Evolutionary conservation across 176 grass and related monocot genomes (phyloP), one percentile per base, ranked within the genome.

Genomic region (Miscanthus lutarioriparius): DNA sequence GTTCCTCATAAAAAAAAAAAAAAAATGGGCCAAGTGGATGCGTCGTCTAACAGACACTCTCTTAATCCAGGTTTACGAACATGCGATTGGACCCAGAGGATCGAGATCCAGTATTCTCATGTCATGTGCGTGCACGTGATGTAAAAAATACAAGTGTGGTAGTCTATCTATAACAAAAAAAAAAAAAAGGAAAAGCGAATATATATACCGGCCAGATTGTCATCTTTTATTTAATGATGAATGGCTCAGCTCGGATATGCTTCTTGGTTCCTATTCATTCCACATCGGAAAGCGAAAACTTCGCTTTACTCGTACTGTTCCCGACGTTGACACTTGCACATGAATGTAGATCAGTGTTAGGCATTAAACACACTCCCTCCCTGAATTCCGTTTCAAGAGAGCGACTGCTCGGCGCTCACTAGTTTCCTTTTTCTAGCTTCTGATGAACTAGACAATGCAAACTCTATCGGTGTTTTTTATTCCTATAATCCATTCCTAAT

Each of bases 101-200:
- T 85, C 64, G 61, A 89, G 87, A 85, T 81, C 82, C 32, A 75
- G 71, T n/a, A n/a, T 26, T 26, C 30, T 53, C 43, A 6, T 25
- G 63, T 68, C 78, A 69, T 17, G 78, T 80, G 78, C 64, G 35
- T 22, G 35, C 67, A 70, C 67, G 67, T 70, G 67, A 39, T 26
- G 39, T 19, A 33, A 32, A 51, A 49, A 74, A 48, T 15, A 74
- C 41, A 73, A 48, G n/a, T 25, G 25, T 0, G 27, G n/a, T 14
- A 14, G 26, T 2, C n/a, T 32, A 1, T 23, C 1, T 45, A 44
- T 1, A 11, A 17, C 3, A 37, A 37, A 23, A 48, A 47, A 30
- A 73, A 19, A 68, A 2, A 2, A 74, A 30, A 4, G 41, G 0
- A 30, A 30, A 47, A 47, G n/a, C 2, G 41, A 47, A 28, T 73